These are phyloP conservation scores for Pestalotiopsis sp. DNA, from an alignment of 2,329 filamentous ascomycete genomes.

Conservation along the genomic window DNA sequence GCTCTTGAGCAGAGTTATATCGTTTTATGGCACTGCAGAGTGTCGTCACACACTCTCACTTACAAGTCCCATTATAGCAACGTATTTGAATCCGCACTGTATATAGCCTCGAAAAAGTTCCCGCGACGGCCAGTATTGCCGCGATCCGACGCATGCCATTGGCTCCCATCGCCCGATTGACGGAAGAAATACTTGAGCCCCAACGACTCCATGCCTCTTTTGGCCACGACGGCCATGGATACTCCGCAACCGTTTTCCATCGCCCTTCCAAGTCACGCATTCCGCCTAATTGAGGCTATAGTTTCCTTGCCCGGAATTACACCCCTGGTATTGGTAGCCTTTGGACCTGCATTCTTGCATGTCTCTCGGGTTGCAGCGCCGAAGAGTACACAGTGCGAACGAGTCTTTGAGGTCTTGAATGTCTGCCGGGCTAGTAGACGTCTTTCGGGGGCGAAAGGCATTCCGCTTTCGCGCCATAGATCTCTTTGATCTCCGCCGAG, in stretches of 20 bases:
- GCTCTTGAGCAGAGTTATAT: neutral
- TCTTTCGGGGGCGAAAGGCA: neutral
- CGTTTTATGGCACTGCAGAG: neutral
- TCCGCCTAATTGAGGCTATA: neutral
- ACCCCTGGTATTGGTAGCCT: neutral
- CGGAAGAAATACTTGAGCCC: neutral
- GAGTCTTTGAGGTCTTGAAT: neutral
- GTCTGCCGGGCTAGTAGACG: neutral
- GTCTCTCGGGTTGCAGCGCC: neutral
- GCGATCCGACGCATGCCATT: neutral
- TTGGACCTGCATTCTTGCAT: neutral
- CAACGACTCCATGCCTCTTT: neutral
- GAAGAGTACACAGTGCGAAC: neutral
- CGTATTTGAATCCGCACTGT: neutral
- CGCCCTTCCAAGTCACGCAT: neutral
- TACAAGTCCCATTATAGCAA: neutral
- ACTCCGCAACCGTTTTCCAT: neutral
- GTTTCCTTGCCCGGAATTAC: neutral
- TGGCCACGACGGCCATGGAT: neutral
- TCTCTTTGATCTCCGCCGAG: neutral
- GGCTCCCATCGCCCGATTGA: conserved; percentile 1
- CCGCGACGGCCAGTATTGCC: neutral
- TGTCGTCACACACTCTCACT: neutral
- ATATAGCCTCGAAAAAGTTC: neutral
- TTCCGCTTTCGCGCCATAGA: neutral